A percentile compares a stretch with the other conserved stretches of the same genome.
phyloP scores from a whole-genome alignment of 148 eudicot species.

The Vaccinium macrocarpon region DNA sequence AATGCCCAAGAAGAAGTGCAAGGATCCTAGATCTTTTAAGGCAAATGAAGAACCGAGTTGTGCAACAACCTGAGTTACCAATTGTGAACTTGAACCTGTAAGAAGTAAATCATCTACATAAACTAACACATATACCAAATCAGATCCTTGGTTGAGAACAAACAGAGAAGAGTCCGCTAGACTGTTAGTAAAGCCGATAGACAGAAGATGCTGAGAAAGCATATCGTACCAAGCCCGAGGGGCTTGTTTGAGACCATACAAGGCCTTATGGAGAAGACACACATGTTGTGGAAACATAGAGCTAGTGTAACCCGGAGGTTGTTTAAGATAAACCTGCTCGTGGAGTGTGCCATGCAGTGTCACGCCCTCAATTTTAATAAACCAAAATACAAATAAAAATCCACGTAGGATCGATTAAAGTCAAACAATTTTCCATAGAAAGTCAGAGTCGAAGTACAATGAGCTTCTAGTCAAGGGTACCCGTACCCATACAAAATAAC shows the following conservation, averaged over 20 bases:
- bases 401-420: too few species aligned
- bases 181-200: background rate
- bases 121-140: background rate
- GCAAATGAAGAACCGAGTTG: background rate
- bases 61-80: background rate
- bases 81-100: background rate
- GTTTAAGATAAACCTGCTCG: too few species aligned
- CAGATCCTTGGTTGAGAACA: background rate
- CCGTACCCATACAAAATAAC: too few species aligned
- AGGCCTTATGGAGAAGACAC: too few species aligned
- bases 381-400: too few species aligned
- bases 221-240: background rate
- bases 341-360: too few species aligned
- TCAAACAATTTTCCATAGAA: too few species aligned
- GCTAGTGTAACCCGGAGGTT: too few species aligned
- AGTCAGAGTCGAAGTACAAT: too few species aligned
- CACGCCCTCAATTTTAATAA: too few species aligned
- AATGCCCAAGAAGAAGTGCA: background rate
- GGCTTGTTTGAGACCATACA: background rate
- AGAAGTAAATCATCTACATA: background rate
- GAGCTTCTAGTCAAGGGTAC: too few species aligned
- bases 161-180: background rate
- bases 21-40: background rate
- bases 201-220: background rate
- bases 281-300: too few species aligned